Evolutionary conservation across 208 protist species (phyloP), one percentile per base, ranked within the genome.

Genomic region (Leptomonas seymouri): DNA sequence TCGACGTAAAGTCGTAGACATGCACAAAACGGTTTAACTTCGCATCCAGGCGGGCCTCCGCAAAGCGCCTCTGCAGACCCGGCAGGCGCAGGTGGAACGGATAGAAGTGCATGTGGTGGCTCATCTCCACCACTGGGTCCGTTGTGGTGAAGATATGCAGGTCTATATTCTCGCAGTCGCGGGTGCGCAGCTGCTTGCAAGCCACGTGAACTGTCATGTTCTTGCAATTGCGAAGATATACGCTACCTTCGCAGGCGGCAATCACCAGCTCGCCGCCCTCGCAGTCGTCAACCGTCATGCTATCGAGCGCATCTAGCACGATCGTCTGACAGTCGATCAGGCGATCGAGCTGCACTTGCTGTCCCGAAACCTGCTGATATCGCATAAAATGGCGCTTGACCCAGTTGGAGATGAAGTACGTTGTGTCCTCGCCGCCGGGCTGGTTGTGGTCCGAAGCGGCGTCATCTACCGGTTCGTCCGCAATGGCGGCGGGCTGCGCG

Each of bases 151-250:
- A 95, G 53, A 97, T 73, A 73, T 84, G 79, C n/a, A 97, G 56
- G 21, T 89, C 80, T 14, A 95, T 67, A 70, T 95, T 31, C 59
- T 84, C 86, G 75, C 93, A 97, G 65, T 98, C 95, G 51, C 93
- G 86, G 21, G 84, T 85, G 64, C 95, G 88, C 9, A 98, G 85
- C 80, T 98, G 96, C 80, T 97, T 94, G 79, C 94, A 98, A 18
- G 94, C 94, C 42, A 96, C 89, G 64, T 94, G 86, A 36, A 98
- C 74, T 11, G 78, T 93, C 85, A 97, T 94, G 73, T 95, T 86
- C 59, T 93, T 90, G 70, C 93, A 97, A 74, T 96, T 95, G 39
- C 96, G 85, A 56, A 98, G 66, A 76, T 98, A 98, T 25, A 98
- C 82, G 64, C 92, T 97, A 36, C 93, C 91, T 70, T 93, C 89